Conservation (phyloP, 208 protist species). For the Trypanosoma congolense region DNA sequence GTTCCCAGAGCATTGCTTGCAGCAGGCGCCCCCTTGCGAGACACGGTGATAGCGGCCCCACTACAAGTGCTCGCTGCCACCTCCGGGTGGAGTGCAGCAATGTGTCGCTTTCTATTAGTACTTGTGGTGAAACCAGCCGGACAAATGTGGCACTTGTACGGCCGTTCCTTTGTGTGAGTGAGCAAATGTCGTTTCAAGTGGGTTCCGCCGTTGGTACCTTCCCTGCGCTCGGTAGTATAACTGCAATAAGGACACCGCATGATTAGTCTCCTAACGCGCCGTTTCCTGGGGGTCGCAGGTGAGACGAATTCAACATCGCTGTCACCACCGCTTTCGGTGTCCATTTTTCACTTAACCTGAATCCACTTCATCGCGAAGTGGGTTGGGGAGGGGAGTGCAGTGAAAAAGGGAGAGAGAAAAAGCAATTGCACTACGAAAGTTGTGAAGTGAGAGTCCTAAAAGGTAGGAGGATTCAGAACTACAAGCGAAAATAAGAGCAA, state of each 20-base stretch:
- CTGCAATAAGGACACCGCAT: constrained; percentile 53
- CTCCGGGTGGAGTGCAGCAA: constrained; percentile 26
- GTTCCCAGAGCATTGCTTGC: background rate
- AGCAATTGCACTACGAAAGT: no score
- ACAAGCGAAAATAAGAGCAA: no score
- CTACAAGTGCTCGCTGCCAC: background rate
- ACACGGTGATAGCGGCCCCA: background rate
- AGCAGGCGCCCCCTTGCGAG: background rate
- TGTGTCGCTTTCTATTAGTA: constrained; percentile 50
- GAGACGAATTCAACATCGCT: background rate
- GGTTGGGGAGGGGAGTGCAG: no score
- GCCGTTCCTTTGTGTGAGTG: constrained; percentile 60
- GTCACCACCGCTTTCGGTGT: constrained; percentile 1
- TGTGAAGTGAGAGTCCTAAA: no score
- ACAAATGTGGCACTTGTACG: constrained; percentile 63
- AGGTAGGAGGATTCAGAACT: no score
- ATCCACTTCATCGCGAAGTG: no score
- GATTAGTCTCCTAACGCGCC: background rate
- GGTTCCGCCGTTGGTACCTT: constrained; percentile 53
- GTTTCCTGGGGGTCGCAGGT: background rate
- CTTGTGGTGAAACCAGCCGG: constrained; percentile 55
- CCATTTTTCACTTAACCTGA: no score
- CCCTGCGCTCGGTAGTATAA: constrained; percentile 45
- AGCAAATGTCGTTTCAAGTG: constrained; percentile 75
- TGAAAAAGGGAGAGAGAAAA: no score